phyloP scores from a whole-genome alignment of 1,139 yeast species.

The Scheffersomyces illinoinensis region DNA sequence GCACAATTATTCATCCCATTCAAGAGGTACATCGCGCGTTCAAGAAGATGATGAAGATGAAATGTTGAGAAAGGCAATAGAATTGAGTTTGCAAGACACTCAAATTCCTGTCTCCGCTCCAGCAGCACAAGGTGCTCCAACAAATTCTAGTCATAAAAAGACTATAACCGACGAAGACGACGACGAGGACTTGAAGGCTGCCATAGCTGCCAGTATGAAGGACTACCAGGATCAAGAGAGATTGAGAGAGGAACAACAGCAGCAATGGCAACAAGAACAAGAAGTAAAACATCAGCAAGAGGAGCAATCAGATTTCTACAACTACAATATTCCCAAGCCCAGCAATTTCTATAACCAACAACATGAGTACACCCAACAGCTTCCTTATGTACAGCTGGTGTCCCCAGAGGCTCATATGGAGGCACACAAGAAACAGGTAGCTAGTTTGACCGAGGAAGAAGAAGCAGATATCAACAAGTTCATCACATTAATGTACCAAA shows the following conservation, averaged over 20 bases:
- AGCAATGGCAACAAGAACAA: constrained; percentile 13
- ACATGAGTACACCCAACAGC: constrained; percentile 5
- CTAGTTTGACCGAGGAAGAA: constrained; percentile 56
- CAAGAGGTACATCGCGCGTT: neutral
- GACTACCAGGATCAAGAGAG: constrained; percentile 59
- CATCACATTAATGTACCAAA: constrained; percentile 60
- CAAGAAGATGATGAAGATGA: constrained; percentile 61
- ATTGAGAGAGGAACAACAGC: constrained; percentile 7
- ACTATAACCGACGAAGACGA: constrained; percentile 53
- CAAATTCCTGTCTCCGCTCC: constrained; percentile 22
- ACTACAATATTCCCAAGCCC: constrained; percentile 12
- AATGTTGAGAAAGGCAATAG: constrained; percentile 76
- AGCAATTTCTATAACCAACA: neutral
- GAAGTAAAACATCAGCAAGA: constrained; percentile 14
- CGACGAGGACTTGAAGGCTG: constrained; percentile 90
- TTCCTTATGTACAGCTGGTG: constrained; percentile 9
- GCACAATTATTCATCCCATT: neutral
- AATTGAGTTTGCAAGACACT: constrained; percentile 67
- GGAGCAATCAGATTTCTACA: constrained; percentile 34
- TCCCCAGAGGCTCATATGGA: constrained; percentile 8
- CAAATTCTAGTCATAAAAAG: neutral
- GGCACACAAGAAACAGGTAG: constrained; percentile 11
- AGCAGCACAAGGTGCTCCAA: constrained; percentile 6
- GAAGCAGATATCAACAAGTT: constrained; percentile 71
- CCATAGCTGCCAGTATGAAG: constrained; percentile 87